Base-by-base conservation (phyloP, 1,139 yeast species). In the Zygotorulaspora mrakii region DNA sequence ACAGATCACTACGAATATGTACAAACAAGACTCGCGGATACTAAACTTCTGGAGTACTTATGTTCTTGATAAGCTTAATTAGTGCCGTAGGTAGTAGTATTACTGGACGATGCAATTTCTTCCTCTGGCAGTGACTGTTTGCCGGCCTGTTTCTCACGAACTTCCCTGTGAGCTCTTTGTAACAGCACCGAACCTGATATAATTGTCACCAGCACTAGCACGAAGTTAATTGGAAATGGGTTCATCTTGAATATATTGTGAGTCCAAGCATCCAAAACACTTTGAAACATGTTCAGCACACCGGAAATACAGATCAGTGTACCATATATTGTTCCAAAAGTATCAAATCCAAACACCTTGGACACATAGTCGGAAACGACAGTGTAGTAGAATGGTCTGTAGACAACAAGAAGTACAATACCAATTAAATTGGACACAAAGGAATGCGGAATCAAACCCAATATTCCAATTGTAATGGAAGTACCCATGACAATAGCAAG, bases 291-390 rank as follows among this genome's bases (percentile, higher is more conserved):
- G 61, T 87, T 89, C 62, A 82, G 76, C 17, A 82, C 53, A 2
- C 96, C 96, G 11, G 95, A 77, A 45, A 84, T 68, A 43, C 89
- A 82, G 55, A 87, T 85, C 54, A 87, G 74, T 8, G 89, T 68
- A 0, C 97, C 97, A 59, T 89, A 89, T n/a, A 88, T 79, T 1
- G 89, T 81, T 28, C 96, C 96, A 65, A 89, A 89, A 1, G 94
- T 87, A 42, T 79, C 83, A 62, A 84, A 88, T 0, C 97, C 97
- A 67, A 89, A 89, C 14, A 88, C 94, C 57, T 89, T 89, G 31
- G 95, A 94, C 59, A 89, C 77, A 58, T 80, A 86, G 62, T 89
- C 96, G 3, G 95, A 83, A 1, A 88, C 85, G 0, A 95, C 87
- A 2, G 97, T 88, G 64, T 88, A 89, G 58, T 84, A 87, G 57